Conservation (phyloP, 2,329 filamentous ascomycete genomes). For the Scytalidium sp. region DNA sequence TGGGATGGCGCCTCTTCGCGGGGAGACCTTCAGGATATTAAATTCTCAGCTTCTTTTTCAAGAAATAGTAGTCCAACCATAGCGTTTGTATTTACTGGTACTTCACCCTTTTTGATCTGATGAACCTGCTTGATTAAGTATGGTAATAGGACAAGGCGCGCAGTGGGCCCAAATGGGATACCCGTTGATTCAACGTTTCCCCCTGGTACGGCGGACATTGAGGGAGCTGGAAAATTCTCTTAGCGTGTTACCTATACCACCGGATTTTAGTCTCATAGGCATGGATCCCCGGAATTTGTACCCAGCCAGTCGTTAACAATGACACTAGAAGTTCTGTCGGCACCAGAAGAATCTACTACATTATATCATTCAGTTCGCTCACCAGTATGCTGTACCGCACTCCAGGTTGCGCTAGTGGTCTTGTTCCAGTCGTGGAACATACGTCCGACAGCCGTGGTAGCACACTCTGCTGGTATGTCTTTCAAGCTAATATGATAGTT, state of each 20-base stretch:
- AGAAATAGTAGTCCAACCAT: not conserved
- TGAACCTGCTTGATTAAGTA: not conserved
- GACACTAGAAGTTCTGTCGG: not conserved
- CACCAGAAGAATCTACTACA: not conserved
- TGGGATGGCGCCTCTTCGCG: not conserved
- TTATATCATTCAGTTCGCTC: not conserved
- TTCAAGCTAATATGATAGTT: not conserved
- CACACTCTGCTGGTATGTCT: not conserved
- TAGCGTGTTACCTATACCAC: not conserved
- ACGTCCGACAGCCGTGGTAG: not conserved
- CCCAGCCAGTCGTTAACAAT: not conserved
- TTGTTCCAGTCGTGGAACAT: not conserved
- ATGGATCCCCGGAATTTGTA: not conserved
- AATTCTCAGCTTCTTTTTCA: not conserved
- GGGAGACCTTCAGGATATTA: not conserved
- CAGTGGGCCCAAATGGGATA: slow-evolving; percentile 8
- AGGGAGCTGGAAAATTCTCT: not conserved
- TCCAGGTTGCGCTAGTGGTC: not conserved
- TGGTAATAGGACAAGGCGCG: slow-evolving; percentile 5
- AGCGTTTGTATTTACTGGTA: slow-evolving; percentile 9
- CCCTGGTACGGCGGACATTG: not conserved
- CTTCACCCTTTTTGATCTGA: not conserved
- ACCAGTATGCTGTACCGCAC: not conserved
- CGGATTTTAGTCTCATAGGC: not conserved
- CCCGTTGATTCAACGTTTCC: slow-evolving; percentile 1